phyloP scores from a whole-genome alignment of 2,329 filamentous ascomycete species.

The Nigrospora osmanthi region DNA sequence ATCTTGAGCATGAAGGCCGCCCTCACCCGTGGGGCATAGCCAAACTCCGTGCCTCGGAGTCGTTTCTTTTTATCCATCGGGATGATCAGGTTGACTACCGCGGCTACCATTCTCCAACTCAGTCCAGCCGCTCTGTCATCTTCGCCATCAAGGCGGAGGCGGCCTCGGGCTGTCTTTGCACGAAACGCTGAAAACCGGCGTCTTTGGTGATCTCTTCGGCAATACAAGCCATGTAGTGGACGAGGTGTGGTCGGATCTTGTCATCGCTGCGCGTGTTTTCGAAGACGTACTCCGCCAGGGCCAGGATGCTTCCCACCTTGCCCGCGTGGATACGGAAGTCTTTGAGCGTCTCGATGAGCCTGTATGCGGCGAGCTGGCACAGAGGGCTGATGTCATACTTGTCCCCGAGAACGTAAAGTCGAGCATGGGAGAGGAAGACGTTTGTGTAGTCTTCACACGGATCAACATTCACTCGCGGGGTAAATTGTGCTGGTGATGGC shows the following conservation, averaged over 20 bases:
- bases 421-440: slow-evolving; percentile 8
- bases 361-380: slow-evolving; percentile 1
- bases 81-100: no score
- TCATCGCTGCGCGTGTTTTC: slow-evolving; percentile 4
- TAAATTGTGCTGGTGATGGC: no score
- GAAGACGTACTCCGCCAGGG: slow-evolving; percentile 3
- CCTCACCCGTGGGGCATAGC: no score
- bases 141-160: neutral
- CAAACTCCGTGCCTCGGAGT: no score
- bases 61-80: no score
- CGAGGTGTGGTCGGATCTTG: slow-evolving; percentile 3
- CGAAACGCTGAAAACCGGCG: neutral
- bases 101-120: no score
- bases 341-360: slow-evolving; percentile 5
- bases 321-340: slow-evolving; percentile 5
- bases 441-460: slow-evolving; percentile 6
- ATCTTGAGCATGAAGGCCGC: no score
- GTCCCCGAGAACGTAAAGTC: slow-evolving; percentile 7
- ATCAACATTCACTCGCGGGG: slow-evolving; percentile 3
- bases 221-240: slow-evolving; percentile 7
- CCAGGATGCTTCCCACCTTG: slow-evolving; percentile 3
- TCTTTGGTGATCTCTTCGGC: slow-evolving; percentile 5
- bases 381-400: slow-evolving; percentile 6
- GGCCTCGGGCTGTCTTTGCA: neutral
- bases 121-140: neutral